phyloP scores from a whole-genome alignment of 495 filamentous ascomycete genomes.

The Penicillium roqueforti region DNA sequence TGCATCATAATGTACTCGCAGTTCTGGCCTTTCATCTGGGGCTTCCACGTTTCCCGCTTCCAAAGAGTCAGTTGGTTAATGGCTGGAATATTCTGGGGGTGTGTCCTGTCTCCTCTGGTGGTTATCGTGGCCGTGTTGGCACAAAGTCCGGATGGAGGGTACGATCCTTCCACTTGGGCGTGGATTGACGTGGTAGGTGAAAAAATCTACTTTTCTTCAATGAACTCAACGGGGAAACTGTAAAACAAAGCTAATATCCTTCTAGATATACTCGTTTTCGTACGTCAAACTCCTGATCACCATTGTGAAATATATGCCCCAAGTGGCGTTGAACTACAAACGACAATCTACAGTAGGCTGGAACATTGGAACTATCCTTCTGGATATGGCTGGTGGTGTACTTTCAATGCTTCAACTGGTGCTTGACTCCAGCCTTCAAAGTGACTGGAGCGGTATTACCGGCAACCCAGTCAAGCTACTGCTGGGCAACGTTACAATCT shows the following conservation, averaged over 20 bases:
- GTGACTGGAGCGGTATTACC: slow-evolving; percentile 81
- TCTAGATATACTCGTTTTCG: slow-evolving; percentile 70
- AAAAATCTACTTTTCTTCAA: not conserved
- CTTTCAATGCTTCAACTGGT: slow-evolving; percentile 78
- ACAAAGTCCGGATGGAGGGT: slow-evolving; percentile 48
- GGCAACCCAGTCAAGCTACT: slow-evolving; percentile 91
- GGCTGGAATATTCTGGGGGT: slow-evolving; percentile 62
- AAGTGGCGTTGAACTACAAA: slow-evolving; percentile 75
- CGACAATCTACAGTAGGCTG: slow-evolving; percentile 82
- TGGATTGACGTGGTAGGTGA: slow-evolving; percentile 77
- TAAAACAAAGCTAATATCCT: not conserved
- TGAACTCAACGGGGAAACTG: not conserved
- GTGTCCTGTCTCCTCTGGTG: slow-evolving; percentile 52
- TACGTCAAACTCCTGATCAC: slow-evolving; percentile 89
- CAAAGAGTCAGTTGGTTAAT: slow-evolving; percentile 62
- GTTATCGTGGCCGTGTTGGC: slow-evolving; percentile 52
- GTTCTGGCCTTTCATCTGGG: slow-evolving; percentile 69
- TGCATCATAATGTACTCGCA: slow-evolving; percentile 66
- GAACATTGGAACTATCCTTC: slow-evolving; percentile 79
- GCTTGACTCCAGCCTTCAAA: slow-evolving; percentile 78
- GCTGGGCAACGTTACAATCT: slow-evolving; percentile 73
- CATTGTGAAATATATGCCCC: slow-evolving; percentile 87
- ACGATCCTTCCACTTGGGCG: slow-evolving; percentile 55
- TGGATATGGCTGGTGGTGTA: slow-evolving; percentile 77
- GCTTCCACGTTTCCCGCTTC: slow-evolving; percentile 55